phyloP scores from a whole-genome alignment of 148 eudicot species.

The Silene latifolia region DNA sequence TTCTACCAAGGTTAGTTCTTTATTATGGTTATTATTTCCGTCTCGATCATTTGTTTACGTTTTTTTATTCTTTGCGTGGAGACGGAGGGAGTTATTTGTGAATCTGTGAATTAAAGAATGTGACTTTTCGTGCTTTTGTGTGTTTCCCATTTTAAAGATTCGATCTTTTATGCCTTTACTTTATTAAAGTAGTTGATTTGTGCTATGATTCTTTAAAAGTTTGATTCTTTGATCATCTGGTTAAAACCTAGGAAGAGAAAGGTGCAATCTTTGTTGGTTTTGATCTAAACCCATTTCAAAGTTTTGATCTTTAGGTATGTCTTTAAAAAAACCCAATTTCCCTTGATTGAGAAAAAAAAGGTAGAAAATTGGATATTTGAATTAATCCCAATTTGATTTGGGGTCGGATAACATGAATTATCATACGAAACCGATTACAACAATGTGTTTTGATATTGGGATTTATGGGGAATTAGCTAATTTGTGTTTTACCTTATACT shows the following conservation, averaged over 20 bases:
- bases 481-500: too few relatives aligned
- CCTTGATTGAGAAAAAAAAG: neutral
- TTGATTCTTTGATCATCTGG: neutral
- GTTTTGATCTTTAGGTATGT: constrained; percentile 10
- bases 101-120: neutral
- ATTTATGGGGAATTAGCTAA: too few relatives aligned
- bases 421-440: too few relatives aligned
- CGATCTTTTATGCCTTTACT: neutral
- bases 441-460: too few relatives aligned
- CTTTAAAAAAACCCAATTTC: neutral
- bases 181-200: neutral
- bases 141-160: neutral
- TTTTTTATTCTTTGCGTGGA: neutral
- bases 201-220: too few relatives aligned
- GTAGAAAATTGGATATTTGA: neutral
- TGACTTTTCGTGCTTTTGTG: neutral
- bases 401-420: too few relatives aligned
- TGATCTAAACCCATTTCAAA: neutral
- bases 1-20: neutral
- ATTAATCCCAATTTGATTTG: too few relatives aligned
- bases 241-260: neutral
- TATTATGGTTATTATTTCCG: neutral
- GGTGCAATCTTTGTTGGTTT: neutral
- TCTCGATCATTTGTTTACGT: neutral
- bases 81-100: neutral